These are phyloP conservation scores for Saccharum hybrid DNA, from an alignment of 202 grass and related monocot genomes.

Conservation along the genomic window DNA sequence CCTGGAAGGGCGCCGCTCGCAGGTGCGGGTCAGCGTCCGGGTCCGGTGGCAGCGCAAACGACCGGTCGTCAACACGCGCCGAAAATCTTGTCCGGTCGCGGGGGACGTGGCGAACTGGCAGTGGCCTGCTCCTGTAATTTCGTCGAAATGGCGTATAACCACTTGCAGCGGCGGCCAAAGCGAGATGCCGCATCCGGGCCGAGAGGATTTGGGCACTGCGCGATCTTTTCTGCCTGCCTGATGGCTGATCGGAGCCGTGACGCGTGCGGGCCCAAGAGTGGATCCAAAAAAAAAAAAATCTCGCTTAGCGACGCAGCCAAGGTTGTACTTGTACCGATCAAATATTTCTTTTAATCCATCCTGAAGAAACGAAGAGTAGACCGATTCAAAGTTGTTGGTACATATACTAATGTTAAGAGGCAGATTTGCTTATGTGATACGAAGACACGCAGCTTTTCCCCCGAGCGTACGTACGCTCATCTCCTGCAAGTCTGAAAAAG, in stretches of 20 bases:
- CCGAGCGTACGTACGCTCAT: too few relatives aligned
- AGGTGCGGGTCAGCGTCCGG: too few relatives aligned
- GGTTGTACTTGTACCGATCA: too few relatives aligned
- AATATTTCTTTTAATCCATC: too few relatives aligned
- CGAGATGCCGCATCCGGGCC: not conserved
- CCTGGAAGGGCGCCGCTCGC: not conserved
- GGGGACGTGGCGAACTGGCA: not conserved
- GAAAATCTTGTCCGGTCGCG: not conserved
- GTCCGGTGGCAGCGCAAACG: too few relatives aligned
- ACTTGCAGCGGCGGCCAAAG: not conserved
- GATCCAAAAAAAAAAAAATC: too few relatives aligned
- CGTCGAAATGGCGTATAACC: not conserved
- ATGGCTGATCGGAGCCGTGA: too few relatives aligned
- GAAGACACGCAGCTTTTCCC: not conserved
- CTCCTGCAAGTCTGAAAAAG: not conserved
- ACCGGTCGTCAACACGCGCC: not conserved
- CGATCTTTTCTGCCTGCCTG: not conserved
- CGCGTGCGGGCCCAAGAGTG: too few relatives aligned
- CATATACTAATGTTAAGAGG: not conserved
- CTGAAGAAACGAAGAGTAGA: not conserved
- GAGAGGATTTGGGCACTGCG: not conserved
- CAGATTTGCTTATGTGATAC: slow-evolving; percentile 15
- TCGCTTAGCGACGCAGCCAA: too few relatives aligned
- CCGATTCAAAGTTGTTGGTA: not conserved
- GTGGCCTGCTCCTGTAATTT: not conserved